Evolutionary conservation across 306 rosid genomes (phyloP).

Genomic region (Carpinus viminea): DNA sequence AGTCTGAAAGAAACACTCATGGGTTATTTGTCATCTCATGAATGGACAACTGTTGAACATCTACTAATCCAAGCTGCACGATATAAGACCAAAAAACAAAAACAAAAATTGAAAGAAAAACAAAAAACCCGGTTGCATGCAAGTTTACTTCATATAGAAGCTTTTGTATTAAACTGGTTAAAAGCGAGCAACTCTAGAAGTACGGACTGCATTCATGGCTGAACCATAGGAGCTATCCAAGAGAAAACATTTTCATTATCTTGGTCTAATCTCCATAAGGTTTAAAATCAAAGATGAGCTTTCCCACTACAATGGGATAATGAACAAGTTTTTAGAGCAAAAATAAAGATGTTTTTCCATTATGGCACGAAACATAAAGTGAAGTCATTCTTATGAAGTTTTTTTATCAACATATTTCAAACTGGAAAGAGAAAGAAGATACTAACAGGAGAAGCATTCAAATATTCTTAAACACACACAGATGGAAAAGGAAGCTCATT

Average conservation of each 20-base stretch:
- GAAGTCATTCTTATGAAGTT: neutral
- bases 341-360: neutral
- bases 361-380: neutral
- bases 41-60: neutral
- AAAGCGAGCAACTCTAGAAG: neutral
- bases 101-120: too few species aligned
- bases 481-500: neutral
- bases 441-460: neutral
- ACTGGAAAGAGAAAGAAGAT: neutral
- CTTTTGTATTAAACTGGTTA: neutral
- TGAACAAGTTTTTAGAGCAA: neutral
- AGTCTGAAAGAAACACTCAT: conserved; percentile 22
- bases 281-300: neutral
- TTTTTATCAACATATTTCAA: neutral
- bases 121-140: neutral
- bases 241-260: neutral
- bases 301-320: neutral
- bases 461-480: neutral
- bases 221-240: neutral
- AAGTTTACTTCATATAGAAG: neutral
- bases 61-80: neutral
- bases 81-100: too few species aligned
- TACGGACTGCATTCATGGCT: neutral
- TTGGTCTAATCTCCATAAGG: neutral
- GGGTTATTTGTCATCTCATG: conserved; percentile 8